Percentiles rank a stretch among this genome's conserved stretches.
Conservation (phyloP, 2,329 filamentous ascomycete species). For the Emmonsia crescens region DNA sequence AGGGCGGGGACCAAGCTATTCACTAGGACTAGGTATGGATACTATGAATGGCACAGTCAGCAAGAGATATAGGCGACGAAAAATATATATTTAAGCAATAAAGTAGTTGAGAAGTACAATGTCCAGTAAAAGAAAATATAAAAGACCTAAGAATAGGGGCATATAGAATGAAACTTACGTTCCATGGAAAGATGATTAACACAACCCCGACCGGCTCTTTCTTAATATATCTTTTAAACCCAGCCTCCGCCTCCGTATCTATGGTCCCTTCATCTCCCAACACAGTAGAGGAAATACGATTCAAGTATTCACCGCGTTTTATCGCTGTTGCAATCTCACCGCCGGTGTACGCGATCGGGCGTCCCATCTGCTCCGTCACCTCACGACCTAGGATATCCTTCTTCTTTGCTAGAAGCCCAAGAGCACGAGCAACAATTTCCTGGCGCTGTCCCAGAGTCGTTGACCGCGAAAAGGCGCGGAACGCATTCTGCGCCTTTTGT, state of each 20-base stretch:
- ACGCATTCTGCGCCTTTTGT: constrained; percentile 60
- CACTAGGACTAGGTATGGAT: constrained; percentile 85
- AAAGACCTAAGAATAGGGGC: not conserved
- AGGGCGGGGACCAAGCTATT: constrained; percentile 91
- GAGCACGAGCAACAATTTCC: constrained; percentile 67
- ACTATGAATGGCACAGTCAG: constrained; percentile 43
- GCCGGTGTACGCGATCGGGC: constrained; percentile 76
- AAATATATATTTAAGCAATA: not conserved
- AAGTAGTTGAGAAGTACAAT: not conserved
- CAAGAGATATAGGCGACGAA: constrained; percentile 7
- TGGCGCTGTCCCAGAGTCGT: constrained; percentile 67
- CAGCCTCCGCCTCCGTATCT: constrained; percentile 69
- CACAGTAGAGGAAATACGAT: constrained; percentile 69
- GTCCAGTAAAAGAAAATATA: not conserved
- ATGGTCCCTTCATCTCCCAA: constrained; percentile 55
- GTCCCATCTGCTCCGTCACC: constrained; percentile 88
- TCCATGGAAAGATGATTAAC: constrained; percentile 89
- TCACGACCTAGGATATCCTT: constrained; percentile 75
- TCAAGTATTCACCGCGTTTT: constrained; percentile 72
- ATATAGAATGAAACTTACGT: constrained; percentile 51
- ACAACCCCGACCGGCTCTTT: constrained; percentile 82
- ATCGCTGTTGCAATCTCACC: constrained; percentile 79
- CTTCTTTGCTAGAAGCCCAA: constrained; percentile 57
- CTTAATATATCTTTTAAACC: constrained; percentile 82
- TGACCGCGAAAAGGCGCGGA: constrained; percentile 65